phyloP scores from a whole-genome alignment of 2,329 filamentous ascomycete genomes.

The Botrytis medusae region DNA sequence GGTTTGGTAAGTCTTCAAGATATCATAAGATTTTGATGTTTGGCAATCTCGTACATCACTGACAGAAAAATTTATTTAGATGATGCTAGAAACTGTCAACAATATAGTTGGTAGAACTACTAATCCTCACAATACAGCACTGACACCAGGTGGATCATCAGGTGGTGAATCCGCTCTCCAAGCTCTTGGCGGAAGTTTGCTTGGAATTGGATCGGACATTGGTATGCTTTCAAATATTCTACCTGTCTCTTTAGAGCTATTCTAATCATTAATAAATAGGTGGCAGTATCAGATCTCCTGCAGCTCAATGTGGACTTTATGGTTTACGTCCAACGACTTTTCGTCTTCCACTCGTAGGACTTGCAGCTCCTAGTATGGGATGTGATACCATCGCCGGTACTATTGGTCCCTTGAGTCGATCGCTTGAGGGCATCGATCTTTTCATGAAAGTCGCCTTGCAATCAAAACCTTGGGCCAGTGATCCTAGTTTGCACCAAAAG shows the following conservation, averaged over 20 bases:
- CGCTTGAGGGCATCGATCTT: not conserved
- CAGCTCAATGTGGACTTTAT: constrained; percentile 42
- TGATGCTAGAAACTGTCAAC: constrained; percentile 36
- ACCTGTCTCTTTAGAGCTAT: not conserved
- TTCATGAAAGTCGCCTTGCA: constrained; percentile 21
- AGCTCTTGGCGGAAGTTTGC: not conserved
- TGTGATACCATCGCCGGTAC: not conserved
- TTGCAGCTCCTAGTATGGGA: not conserved
- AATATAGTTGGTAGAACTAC: constrained; percentile 30
- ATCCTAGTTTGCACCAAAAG: constrained; percentile 40
- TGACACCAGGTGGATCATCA: constrained; percentile 36
- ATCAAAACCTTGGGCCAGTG: constrained; percentile 23
- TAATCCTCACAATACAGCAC: constrained; percentile 40
- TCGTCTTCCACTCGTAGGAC: constrained; percentile 35
- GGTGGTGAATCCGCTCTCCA: not conserved
- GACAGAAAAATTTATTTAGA: not conserved
- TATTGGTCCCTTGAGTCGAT: not conserved
- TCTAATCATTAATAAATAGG: not conserved
- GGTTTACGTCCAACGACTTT: constrained; percentile 32
- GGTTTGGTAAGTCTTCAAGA: constrained; percentile 20
- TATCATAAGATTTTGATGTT: too few species aligned
- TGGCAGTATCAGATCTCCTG: constrained; percentile 44
- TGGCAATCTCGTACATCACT: too few species aligned
- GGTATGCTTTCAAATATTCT: not conserved
- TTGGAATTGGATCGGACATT: constrained; percentile 13